These are phyloP conservation scores for Xylariaceae sp. DNA, from an alignment of 2,329 filamentous ascomycete species.

Conservation along the genomic window DNA sequence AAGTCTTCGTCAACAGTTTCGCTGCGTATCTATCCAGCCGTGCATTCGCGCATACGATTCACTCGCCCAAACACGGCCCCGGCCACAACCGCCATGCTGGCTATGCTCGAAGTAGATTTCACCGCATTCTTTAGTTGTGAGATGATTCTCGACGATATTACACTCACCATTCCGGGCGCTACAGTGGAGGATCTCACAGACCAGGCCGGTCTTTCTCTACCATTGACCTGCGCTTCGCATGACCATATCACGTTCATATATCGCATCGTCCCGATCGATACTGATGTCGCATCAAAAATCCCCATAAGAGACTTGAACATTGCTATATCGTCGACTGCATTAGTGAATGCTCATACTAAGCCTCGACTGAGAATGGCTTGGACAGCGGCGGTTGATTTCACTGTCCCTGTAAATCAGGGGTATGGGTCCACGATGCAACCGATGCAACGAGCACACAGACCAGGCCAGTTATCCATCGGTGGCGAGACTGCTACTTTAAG, in stretches of 20 bases:
- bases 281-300: slow-evolving; percentile 42
- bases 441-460: slow-evolving; percentile 58
- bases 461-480: slow-evolving; percentile 59
- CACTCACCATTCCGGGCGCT: slow-evolving; percentile 53
- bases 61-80: slow-evolving; percentile 57
- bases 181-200: slow-evolving; percentile 53
- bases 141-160: slow-evolving; percentile 55
- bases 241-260: slow-evolving; percentile 75
- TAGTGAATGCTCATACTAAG: slow-evolving; percentile 47
- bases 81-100: slow-evolving; percentile 57
- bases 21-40: slow-evolving; percentile 60
- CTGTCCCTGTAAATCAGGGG: slow-evolving; percentile 57
- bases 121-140: slow-evolving; percentile 64
- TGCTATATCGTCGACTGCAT: slow-evolving; percentile 54
- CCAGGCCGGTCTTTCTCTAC: slow-evolving; percentile 46
- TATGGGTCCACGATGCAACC: slow-evolving; percentile 52
- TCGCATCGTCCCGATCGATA: slow-evolving; percentile 51
- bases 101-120: slow-evolving; percentile 68
- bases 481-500: slow-evolving; percentile 50
- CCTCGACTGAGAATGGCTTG: slow-evolving; percentile 61
- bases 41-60: slow-evolving; percentile 70
- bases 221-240: slow-evolving; percentile 59
- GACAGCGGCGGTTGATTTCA: slow-evolving; percentile 66
- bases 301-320: slow-evolving; percentile 52
- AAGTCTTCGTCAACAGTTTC: slow-evolving; percentile 58